Evolutionary conservation across 2,329 filamentous ascomycete genomes (phyloP).

Genomic region (Nemania serpens): DNA sequence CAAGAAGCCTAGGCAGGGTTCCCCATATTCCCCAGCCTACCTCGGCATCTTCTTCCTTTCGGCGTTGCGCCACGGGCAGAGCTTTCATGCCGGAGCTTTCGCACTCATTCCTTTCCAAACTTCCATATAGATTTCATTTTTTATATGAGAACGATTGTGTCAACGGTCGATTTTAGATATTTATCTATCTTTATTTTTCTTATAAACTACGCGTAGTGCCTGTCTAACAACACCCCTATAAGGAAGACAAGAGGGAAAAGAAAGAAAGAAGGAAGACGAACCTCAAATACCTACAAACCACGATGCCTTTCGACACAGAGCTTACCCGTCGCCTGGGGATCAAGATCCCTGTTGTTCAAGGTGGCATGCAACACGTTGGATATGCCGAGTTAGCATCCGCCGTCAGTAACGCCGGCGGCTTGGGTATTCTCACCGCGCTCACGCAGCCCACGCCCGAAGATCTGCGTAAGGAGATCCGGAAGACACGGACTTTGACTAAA

Average conservation of each 20-base stretch:
- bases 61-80: background rate
- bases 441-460: constrained; percentile 92
- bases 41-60: constrained; percentile 19
- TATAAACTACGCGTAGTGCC: background rate
- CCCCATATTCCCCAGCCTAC: constrained; percentile 22
- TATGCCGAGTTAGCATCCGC: constrained; percentile 78
- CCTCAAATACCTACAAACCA: constrained; percentile 24
- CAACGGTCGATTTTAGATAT: background rate
- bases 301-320: constrained; percentile 63
- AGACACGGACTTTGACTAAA: constrained; percentile 78
- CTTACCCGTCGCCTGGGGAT: constrained; percentile 64
- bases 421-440: constrained; percentile 83
- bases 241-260: background rate
- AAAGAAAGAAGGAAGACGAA: background rate
- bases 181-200: background rate
- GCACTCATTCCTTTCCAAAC: constrained; percentile 3
- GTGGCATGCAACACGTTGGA: constrained; percentile 86
- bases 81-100: background rate
- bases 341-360: constrained; percentile 75
- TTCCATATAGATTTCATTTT: constrained; percentile 2
- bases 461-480: constrained; percentile 89
- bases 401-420: constrained; percentile 79
- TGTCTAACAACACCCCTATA: background rate
- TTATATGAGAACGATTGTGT: background rate
- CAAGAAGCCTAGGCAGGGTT: background rate